Evolutionary conservation across 1,139 yeast species (phyloP).

Genomic region (Pichia sp.): DNA sequence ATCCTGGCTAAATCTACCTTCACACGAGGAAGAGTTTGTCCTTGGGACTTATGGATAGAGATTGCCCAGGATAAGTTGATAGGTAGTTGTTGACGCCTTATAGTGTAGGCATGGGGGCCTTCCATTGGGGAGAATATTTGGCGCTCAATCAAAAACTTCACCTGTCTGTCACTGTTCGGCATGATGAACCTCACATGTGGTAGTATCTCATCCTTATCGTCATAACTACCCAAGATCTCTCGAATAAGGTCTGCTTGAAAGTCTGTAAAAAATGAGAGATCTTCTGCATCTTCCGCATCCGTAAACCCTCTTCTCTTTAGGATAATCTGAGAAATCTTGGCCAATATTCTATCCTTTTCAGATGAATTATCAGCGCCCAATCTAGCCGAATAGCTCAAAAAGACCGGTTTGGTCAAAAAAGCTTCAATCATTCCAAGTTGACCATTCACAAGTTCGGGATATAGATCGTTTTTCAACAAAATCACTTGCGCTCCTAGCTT

Average conservation of each 20-base stretch:
- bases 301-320: slow-evolving; percentile 1
- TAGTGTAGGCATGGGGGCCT: slow-evolving; percentile 14
- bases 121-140: slow-evolving; percentile 7
- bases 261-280: slow-evolving; percentile 27
- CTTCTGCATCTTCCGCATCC: slow-evolving; percentile 18
- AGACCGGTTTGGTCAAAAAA: slow-evolving; percentile 31
- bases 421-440: slow-evolving; percentile 78
- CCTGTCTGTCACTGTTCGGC: slow-evolving; percentile 27
- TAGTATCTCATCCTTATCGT: slow-evolving; percentile 11
- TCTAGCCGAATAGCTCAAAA: slow-evolving; percentile 12
- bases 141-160: slow-evolving; percentile 9
- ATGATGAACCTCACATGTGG: slow-evolving; percentile 55
- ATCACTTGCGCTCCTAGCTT: slow-evolving; percentile 90
- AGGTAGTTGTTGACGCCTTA: slow-evolving; percentile 56
- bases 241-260: slow-evolving; percentile 33
- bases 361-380: slow-evolving; percentile 4
- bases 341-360: slow-evolving; percentile 3
- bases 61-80: slow-evolving; percentile 80
- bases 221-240: slow-evolving; percentile 15
- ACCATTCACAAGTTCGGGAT: slow-evolving; percentile 84
- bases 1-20: slow-evolving; percentile 62
- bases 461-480: slow-evolving; percentile 69
- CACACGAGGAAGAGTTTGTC: slow-evolving; percentile 78
- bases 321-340: slow-evolving; percentile 6
- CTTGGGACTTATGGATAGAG: slow-evolving; percentile 88